A percentile compares a stretch with the other conserved stretches of the same genome.
Conservation (phyloP, 2,329 filamentous ascomycete species). For the Cercospora sp. region DNA sequence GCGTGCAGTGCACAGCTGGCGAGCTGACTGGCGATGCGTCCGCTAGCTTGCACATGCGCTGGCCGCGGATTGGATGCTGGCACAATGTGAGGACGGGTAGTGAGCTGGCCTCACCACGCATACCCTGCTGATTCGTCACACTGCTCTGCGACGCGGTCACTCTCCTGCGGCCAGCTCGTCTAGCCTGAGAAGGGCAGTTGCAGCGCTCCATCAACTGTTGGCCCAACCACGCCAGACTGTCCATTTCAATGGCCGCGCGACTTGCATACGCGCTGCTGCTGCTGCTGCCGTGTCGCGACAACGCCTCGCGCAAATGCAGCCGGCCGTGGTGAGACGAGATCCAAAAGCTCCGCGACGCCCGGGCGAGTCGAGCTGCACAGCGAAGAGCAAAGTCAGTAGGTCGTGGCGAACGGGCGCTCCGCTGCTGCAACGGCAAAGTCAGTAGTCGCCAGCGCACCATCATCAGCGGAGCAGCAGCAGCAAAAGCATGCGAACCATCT, state of each 20-base stretch:
- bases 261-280: not conserved
- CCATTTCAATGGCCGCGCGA: not conserved
- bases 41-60: not conserved
- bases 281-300: not conserved
- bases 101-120: slow-evolving; percentile 3
- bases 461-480: not conserved
- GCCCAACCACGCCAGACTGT: not conserved
- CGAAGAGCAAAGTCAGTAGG: not conserved
- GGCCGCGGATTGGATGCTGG: not conserved
- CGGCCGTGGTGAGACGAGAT: slow-evolving; percentile 4
- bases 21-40: not conserved
- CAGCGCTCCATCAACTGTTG: not conserved
- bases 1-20: not conserved
- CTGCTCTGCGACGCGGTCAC: slow-evolving; percentile 4
- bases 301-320: not conserved
- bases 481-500: slow-evolving; percentile 13
- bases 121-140: not conserved
- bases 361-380: not conserved
- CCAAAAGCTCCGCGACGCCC: not conserved
- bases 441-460: slow-evolving; percentile 1
- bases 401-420: not conserved
- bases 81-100: slow-evolving; percentile 6
- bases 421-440: too few relatives aligned
- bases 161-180: slow-evolving; percentile 5
- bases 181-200: not conserved